Evolutionary conservation across 2,329 filamentous ascomycete genomes (phyloP).

Genomic region (Verruconis gallopava): DNA sequence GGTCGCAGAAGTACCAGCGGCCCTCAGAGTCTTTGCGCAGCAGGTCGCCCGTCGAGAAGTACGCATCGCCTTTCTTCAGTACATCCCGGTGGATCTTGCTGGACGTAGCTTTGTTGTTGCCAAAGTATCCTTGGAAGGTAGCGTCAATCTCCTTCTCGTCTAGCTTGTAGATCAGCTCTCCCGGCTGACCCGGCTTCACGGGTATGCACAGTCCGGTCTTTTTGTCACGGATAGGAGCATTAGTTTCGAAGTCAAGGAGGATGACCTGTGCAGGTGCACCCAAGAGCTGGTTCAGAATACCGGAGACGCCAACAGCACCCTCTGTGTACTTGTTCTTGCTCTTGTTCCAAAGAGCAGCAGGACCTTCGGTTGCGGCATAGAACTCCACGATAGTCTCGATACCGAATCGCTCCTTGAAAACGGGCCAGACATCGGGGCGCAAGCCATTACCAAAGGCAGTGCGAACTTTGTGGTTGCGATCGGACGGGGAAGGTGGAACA

Average conservation of each 20-base stretch:
- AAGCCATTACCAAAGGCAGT: constrained; percentile 75
- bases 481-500: constrained; percentile 50
- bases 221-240: constrained; percentile 54
- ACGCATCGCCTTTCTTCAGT: constrained; percentile 62
- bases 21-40: constrained; percentile 59
- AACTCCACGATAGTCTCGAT: constrained; percentile 25
- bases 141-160: constrained; percentile 49
- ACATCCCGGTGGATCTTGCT: constrained; percentile 65
- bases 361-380: constrained; percentile 36
- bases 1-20: constrained; percentile 66
- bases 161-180: constrained; percentile 63
- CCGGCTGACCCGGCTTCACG: constrained; percentile 40
- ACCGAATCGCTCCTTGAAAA: constrained; percentile 60
- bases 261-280: constrained; percentile 45
- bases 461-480: constrained; percentile 60
- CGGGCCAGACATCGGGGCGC: constrained; percentile 73
- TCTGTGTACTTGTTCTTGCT: constrained; percentile 57
- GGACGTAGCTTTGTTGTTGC: constrained; percentile 55
- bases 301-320: constrained; percentile 68
- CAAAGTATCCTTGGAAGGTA: constrained; percentile 72
- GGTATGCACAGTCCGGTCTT: constrained; percentile 55
- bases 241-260: constrained; percentile 57
- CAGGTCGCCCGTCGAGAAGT: constrained; percentile 76
- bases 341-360: constrained; percentile 57
- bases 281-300: constrained; percentile 45